Percentiles rank a stretch among this genome's conserved stretches.
Conservation (phyloP, 73 alveolate genomes). For the Tetrahymena thermophila region DNA sequence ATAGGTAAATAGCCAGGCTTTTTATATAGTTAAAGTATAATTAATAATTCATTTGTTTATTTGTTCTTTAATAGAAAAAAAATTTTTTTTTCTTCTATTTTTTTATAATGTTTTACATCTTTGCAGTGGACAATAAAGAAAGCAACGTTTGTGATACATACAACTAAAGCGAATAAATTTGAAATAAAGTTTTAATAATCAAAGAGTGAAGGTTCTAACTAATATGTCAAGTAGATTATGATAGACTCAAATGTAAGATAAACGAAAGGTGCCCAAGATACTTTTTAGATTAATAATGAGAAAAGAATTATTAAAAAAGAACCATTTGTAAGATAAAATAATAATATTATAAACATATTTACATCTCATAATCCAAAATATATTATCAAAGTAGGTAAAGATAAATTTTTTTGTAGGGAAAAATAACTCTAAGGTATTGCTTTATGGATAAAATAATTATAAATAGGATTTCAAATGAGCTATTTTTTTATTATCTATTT, state of each 20-base stretch:
- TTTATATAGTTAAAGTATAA: neutral
- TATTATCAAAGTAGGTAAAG: neutral
- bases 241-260: neutral
- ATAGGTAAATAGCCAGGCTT: neutral
- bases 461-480: neutral
- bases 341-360: neutral
- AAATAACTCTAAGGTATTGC: neutral
- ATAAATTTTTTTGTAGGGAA: neutral
- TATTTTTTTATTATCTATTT: neutral
- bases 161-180: neutral
- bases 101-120: neutral
- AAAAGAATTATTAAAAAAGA: neutral
- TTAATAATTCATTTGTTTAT: neutral
- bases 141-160: neutral
- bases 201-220: neutral
- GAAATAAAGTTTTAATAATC: neutral
- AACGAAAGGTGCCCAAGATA: slow-evolving; percentile 1
- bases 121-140: neutral
- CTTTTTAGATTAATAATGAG: neutral
- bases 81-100: neutral
- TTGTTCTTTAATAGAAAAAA: too few relatives aligned
- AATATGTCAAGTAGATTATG: neutral
- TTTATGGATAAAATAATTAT: neutral
- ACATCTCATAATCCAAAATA: neutral
- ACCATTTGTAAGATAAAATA: neutral